A percentile compares a stretch with the other conserved stretches of the same genome.
These are phyloP conservation scores for Monosporascus sp. DNA, from an alignment of 2,329 filamentous ascomycete genomes.

Conservation along the genomic window DNA sequence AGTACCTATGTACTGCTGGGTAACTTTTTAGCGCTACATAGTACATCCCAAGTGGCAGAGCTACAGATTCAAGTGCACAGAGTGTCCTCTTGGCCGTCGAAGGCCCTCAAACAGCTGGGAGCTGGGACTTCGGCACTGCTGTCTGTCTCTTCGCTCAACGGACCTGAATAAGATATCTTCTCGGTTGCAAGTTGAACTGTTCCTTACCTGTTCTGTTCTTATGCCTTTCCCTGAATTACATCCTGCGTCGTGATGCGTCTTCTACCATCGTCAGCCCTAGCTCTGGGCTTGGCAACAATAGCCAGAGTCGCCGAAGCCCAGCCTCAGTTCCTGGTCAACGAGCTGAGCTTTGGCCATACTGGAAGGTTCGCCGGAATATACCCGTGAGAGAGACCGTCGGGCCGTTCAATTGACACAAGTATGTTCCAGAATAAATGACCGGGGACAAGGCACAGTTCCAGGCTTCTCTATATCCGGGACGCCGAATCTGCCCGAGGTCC, in stretches of 20 bases:
- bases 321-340: constrained; percentile 64
- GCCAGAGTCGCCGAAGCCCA: constrained; percentile 42
- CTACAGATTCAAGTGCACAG: not conserved
- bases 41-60: not conserved
- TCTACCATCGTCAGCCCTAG: constrained; percentile 29
- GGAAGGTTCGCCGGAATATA: constrained; percentile 40
- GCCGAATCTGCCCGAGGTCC: constrained; percentile 53
- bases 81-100: not conserved
- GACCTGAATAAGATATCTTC: not conserved
- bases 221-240: constrained; percentile 7
- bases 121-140: no score
- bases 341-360: constrained; percentile 72
- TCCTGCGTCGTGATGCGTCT: constrained; percentile 39
- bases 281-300: constrained; percentile 37
- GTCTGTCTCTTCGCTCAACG: not conserved
- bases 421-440: constrained; percentile 56
- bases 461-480: constrained; percentile 51
- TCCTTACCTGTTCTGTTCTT: constrained; percentile 6
- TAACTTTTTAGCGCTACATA: no score
- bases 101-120: not conserved
- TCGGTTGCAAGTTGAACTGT: not conserved
- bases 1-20: no score
- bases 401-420: not conserved
- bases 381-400: constrained; percentile 4
- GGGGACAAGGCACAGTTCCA: constrained; percentile 46